phyloP scores from a whole-genome alignment of 108 stramenopile species.

The Ochromonas danica region DNA sequence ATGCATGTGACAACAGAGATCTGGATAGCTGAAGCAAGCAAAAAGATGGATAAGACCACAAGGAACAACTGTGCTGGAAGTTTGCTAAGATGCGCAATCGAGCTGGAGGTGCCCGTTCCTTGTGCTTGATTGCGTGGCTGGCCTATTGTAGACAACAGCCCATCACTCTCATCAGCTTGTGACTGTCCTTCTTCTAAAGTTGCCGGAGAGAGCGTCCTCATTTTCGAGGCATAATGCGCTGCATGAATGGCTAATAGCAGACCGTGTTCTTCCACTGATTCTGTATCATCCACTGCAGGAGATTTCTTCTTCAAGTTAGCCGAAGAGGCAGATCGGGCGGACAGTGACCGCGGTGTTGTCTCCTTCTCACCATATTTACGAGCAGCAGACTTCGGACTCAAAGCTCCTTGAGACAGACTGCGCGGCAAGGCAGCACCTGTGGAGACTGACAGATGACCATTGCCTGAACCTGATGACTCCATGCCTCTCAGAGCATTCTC shows the following conservation, averaged over 20 bases:
- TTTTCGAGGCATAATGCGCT: conserved; percentile 27
- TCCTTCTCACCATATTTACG: neutral
- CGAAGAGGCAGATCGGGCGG: neutral
- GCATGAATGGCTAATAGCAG: conserved; percentile 30
- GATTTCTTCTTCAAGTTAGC: neutral
- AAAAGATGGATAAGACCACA: neutral
- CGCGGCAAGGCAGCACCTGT: too few species aligned
- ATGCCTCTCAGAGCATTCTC: too few species aligned
- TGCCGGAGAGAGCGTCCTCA: neutral
- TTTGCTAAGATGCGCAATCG: neutral
- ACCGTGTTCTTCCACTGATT: conserved; percentile 19
- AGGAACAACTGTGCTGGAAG: conserved; percentile 1
- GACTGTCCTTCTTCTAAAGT: neutral
- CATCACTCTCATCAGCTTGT: neutral
- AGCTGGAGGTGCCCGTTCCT: neutral
- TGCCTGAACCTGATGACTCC: neutral
- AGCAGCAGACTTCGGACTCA: neutral
- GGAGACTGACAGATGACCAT: neutral
- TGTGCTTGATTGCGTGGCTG: neutral
- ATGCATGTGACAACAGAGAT: neutral
- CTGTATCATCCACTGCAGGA: neutral
- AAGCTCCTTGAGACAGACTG: neutral
- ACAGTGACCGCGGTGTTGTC: neutral
- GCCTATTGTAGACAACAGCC: conserved; percentile 2
- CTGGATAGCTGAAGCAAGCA: neutral